Base-by-base conservation (phyloP, 306 rosid species). In the Trifolium pratense region DNA sequence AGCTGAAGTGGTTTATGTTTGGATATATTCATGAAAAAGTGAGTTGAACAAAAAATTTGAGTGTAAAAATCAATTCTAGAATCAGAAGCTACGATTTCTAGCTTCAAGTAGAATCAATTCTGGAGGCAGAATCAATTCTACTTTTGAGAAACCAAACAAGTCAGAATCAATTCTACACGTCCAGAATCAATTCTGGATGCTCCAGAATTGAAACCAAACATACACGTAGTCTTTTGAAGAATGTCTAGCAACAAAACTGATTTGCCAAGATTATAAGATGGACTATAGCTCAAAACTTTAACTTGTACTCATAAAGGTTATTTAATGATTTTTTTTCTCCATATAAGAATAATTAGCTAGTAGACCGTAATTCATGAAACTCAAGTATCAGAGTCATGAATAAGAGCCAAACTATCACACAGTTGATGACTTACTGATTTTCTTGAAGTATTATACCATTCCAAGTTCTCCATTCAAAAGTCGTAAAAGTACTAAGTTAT, bases 171-270 rank as follows among this genome's bases (percentile, higher is more conserved):
- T n/a, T n/a, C n/a, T n/a, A n/a, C n/a, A n/a, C n/a, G n/a, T n/a
- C n/a, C n/a, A n/a, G n/a, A n/a, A n/a, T n/a, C n/a, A n/a, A n/a
- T n/a, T n/a, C n/a, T n/a, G n/a, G n/a, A n/a, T n/a, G n/a, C n/a
- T n/a, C n/a, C n/a, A n/a, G n/a, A n/a, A n/a, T n/a, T n/a, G n/a
- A n/a, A n/a, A n/a, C n/a, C n/a, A n/a, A n/a, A n/a, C n/a, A n/a
- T n/a, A n/a, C n/a, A n/a, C n/a, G n/a, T n/a, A 59, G 70, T 45
- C 34, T 31, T 60, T 46, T 13, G 3, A 60, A 12, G 34, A 31
- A 20, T 17, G 17, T n/a, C 68, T 72, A 40, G 59, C 26, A 59
- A 58, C 29, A 9, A n/a, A n/a, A n/a, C 39, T 58, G 53, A 12
- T 51, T 48, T 18, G 21, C 42, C 45, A 45, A 5, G 55, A 16